phyloP scores from a whole-genome alignment of 306 rosid species.

The Hippophae tibetana region DNA sequence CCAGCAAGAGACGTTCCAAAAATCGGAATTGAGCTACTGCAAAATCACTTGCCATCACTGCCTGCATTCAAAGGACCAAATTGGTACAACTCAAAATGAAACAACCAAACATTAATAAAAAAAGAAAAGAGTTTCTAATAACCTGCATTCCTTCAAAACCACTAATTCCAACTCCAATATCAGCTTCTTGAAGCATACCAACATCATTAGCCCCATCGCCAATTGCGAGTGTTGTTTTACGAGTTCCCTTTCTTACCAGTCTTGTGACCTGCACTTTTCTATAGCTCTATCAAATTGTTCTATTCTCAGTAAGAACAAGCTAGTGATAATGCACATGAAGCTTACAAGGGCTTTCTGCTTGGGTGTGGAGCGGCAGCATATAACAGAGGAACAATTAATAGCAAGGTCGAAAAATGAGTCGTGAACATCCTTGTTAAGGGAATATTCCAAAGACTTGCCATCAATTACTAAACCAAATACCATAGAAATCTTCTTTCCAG shows the following conservation, averaged over 20 bases:
- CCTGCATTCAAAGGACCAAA: constrained; percentile 34
- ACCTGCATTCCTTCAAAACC: constrained; percentile 98
- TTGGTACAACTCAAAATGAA: constrained; percentile 1
- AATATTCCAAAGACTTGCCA: constrained; percentile 75
- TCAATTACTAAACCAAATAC: constrained; percentile 68
- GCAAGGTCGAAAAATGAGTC: constrained; percentile 65
- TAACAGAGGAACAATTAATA: constrained; percentile 60
- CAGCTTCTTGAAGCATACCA: constrained; percentile 93
- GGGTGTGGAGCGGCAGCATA: constrained; percentile 87
- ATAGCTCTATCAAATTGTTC: constrained; percentile 18
- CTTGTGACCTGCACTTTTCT: constrained; percentile 55
- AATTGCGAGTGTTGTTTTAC: constrained; percentile 58
- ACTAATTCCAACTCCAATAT: constrained; percentile 89
- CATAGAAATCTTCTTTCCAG: constrained; percentile 21
- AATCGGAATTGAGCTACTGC: constrained; percentile 67
- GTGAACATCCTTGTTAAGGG: constrained; percentile 41
- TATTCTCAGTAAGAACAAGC: background rate
- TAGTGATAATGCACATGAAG: constrained; percentile 15
- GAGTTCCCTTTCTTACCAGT: constrained; percentile 60
- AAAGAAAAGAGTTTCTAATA: background rate
- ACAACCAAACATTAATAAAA: too few species aligned
- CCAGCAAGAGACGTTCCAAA: constrained; percentile 77
- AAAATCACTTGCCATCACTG: constrained; percentile 94
- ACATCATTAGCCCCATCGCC: constrained; percentile 97
- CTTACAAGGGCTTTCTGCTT: constrained; percentile 86